phyloP scores from a whole-genome alignment of 2,329 filamentous ascomycete genomes.

The Ustulina deusta region DNA sequence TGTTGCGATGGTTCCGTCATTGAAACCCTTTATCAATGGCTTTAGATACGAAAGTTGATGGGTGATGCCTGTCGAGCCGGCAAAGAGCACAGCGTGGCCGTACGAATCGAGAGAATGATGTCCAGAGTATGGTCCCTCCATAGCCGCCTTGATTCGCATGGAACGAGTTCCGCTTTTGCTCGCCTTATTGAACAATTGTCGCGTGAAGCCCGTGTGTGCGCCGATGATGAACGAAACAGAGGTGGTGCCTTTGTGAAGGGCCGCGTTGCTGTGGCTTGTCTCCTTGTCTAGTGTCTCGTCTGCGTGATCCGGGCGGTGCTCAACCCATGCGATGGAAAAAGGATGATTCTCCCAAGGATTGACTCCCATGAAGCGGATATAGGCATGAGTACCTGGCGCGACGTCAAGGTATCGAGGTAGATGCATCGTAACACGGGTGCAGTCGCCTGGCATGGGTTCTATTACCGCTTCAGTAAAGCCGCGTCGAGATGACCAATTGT shows the following conservation, averaged over 20 bases:
- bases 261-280: constrained; percentile 47
- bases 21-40: constrained; percentile 77
- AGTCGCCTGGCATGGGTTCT: constrained; percentile 76
- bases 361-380: constrained; percentile 76
- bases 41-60: constrained; percentile 92
- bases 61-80: constrained; percentile 93
- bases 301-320: constrained; percentile 60
- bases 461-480: constrained; percentile 74
- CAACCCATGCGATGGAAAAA: constrained; percentile 82
- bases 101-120: constrained; percentile 91
- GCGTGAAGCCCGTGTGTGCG: constrained; percentile 88
- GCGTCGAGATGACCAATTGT: constrained; percentile 68
- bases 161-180: constrained; percentile 62
- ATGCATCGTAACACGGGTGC: constrained; percentile 76
- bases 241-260: constrained; percentile 55
- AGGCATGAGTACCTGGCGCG: constrained; percentile 78
- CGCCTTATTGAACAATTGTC: constrained; percentile 80
- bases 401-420: constrained; percentile 75
- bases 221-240: constrained; percentile 85
- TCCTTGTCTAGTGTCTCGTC: constrained; percentile 56
- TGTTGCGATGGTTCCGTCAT: constrained; percentile 79
- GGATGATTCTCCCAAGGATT: constrained; percentile 80
- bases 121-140: constrained; percentile 90
- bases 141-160: constrained; percentile 75
- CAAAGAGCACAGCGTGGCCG: constrained; percentile 90